A percentile compares a stretch with the other conserved stretches of the same genome.
Conservation (phyloP, 805 yeast genomes). For the Ogataea ganodermae region DNA sequence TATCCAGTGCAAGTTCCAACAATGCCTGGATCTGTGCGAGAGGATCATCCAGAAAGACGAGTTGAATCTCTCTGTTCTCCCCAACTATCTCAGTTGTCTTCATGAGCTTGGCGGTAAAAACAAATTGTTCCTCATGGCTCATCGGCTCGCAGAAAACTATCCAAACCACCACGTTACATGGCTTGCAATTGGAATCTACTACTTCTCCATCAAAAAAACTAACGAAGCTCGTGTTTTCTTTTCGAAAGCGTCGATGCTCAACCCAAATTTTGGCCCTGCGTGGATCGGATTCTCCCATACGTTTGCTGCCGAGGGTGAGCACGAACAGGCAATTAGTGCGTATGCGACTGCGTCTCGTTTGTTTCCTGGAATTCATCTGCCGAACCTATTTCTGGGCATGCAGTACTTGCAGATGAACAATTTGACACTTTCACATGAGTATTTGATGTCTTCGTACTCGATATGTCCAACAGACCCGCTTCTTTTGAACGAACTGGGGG, state of each 20-base stretch:
- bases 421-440: slow-evolving; percentile 81
- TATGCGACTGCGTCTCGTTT: slow-evolving; percentile 93
- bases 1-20: slow-evolving; percentile 75
- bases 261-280: slow-evolving; percentile 90
- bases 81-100: slow-evolving; percentile 79
- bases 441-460: slow-evolving; percentile 69
- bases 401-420: slow-evolving; percentile 90
- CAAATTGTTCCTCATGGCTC: slow-evolving; percentile 77
- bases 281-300: slow-evolving; percentile 99
- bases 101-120: slow-evolving; percentile 84
- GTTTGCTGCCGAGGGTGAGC: slow-evolving; percentile 97
- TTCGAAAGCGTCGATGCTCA: slow-evolving; percentile 82
- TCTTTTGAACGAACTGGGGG: slow-evolving; percentile 89
- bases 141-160: slow-evolving; percentile 79
- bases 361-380: slow-evolving; percentile 89
- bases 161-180: slow-evolving; percentile 85
- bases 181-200: slow-evolving; percentile 91
- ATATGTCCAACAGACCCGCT: slow-evolving; percentile 87
- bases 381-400: slow-evolving; percentile 91
- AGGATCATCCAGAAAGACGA: slow-evolving; percentile 58
- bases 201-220: slow-evolving; percentile 69
- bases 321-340: slow-evolving; percentile 96
- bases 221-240: slow-evolving; percentile 85
- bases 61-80: slow-evolving; percentile 68
- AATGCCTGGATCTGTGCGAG: slow-evolving; percentile 77